Evolutionary conservation across 768 basidiomycete genomes (phyloP).

Genomic region (Podaxis sp.): DNA sequence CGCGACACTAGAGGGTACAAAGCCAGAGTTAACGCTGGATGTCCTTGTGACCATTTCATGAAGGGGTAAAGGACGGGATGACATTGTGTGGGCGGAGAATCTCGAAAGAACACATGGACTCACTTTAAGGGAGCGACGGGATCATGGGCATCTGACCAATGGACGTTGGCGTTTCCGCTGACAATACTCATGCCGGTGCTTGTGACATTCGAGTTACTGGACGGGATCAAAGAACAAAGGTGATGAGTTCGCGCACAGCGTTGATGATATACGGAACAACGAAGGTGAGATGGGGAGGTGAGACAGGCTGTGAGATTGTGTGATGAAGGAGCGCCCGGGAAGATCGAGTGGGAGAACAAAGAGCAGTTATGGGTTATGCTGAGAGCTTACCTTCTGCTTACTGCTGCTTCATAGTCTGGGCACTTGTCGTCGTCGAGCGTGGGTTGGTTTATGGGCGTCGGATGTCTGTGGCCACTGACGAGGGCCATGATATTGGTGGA

Average conservation of each 20-base stretch:
- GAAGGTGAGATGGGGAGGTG: neutral
- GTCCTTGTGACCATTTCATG: neutral
- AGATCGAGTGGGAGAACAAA: neutral
- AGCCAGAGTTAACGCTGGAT: neutral
- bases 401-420: conserved; percentile 38
- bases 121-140: conserved; percentile 23
- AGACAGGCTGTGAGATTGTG: conserved; percentile 15
- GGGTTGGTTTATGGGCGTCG: conserved; percentile 1
- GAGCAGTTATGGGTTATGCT: neutral
- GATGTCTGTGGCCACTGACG: neutral
- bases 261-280: neutral
- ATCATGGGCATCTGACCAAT: conserved; percentile 20
- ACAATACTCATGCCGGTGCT: conserved; percentile 16
- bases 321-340: conserved; percentile 19
- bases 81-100: conserved; percentile 1
- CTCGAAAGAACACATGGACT: conserved; percentile 10
- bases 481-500: conserved; percentile 15
- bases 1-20: conserved; percentile 13
- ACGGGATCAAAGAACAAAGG: conserved; percentile 9
- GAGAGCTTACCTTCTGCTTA: conserved; percentile 36
- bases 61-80: conserved; percentile 13
- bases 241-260: conserved; percentile 1
- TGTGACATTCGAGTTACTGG: conserved; percentile 28
- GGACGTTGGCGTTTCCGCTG: conserved; percentile 9
- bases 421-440: conserved; percentile 31